Base-by-base conservation (phyloP, 371 early-diverging fungal genomes). In the Mortierella sp. region DNA sequence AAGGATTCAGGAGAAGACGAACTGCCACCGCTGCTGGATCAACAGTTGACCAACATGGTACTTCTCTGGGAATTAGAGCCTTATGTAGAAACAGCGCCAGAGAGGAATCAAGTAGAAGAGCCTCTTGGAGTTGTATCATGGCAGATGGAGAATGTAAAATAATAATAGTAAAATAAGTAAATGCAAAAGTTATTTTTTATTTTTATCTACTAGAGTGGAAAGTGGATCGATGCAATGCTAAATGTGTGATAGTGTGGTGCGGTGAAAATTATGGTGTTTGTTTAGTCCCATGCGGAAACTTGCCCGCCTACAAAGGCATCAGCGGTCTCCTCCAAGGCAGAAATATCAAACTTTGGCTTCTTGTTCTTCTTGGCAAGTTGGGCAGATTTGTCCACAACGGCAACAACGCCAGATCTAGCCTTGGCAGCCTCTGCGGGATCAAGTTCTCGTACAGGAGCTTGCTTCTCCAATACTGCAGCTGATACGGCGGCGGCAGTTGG, bases 341-440 rank as follows among this genome's bases (percentile, higher is more conserved):
- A 32, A 15, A 79, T 66, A 15, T 79, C 80, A 45, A 79, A 79
- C 55, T 67, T 79, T 28, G 80, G 80, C 51, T 66, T 66, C 64
- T 73, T 79, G 64, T 74, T 79, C 80, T 73, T 79, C 71, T 79
- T 79, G 64, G 74, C 70, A 32, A 79, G 57, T 51, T 79, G 80
- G 8, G 74, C 74, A 15, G 80, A 74, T 61, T 74, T 79, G 75
- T 91, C 89, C 2, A 89, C 85, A 31, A 91, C 86, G 17, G 84
- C 88, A 9, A 91, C 83, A 3, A 91, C 89, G 64, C 91, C 91
- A 4, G 89, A 88, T 31, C 86, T 80, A 3, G 82, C 77, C 45
- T 72, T 81, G 40, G 77, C 68, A 13, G 76, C 75, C 32, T 79
- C 72, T 1, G 72, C 83, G 37, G 80, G 80, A 51, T 82, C 84